phyloP scores from a whole-genome alignment of 257 asterid genomes.

The Thymus mandschuricus region DNA sequence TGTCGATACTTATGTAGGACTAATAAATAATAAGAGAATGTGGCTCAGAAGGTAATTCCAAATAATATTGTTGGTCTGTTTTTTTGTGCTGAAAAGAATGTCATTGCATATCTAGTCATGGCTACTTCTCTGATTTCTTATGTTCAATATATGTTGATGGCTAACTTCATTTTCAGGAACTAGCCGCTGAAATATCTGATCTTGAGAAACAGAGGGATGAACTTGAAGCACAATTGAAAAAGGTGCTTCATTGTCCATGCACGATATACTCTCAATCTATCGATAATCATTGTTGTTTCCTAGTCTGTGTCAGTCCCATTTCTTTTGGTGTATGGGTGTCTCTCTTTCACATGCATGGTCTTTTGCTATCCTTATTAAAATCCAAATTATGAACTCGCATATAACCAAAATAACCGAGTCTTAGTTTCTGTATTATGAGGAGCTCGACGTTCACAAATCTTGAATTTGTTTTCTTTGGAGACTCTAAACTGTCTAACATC shows the following conservation, averaged over 20 bases:
- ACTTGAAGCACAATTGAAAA: constrained; percentile 88
- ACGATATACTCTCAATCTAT: neutral
- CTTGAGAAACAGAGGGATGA: constrained; percentile 85
- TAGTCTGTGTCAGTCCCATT: neutral
- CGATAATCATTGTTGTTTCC: constrained; percentile 1
- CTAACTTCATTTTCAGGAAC: constrained; percentile 60
- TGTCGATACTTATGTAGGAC: neutral
- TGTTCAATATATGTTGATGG: constrained; percentile 29
- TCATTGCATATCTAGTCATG: constrained; percentile 2
- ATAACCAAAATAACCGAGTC: constrained; percentile 6
- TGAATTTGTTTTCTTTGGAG: neutral
- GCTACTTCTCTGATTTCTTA: constrained; percentile 26
- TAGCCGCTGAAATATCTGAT: constrained; percentile 72
- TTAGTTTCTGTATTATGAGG: neutral
- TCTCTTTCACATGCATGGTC: neutral
- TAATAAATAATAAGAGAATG: no score
- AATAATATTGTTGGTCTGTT: neutral
- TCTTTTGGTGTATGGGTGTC: neutral
- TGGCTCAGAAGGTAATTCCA: neutral
- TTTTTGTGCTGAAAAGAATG: constrained; percentile 20
- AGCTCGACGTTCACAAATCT: neutral
- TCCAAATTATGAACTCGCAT: constrained; percentile 8
- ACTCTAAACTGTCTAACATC: neutral
- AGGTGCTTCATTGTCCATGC: constrained; percentile 53
- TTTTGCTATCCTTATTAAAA: constrained; percentile 11